These are phyloP conservation scores for Smittium culicis DNA, from an alignment of 371 early-diverging fungal species.

Conservation along the genomic window DNA sequence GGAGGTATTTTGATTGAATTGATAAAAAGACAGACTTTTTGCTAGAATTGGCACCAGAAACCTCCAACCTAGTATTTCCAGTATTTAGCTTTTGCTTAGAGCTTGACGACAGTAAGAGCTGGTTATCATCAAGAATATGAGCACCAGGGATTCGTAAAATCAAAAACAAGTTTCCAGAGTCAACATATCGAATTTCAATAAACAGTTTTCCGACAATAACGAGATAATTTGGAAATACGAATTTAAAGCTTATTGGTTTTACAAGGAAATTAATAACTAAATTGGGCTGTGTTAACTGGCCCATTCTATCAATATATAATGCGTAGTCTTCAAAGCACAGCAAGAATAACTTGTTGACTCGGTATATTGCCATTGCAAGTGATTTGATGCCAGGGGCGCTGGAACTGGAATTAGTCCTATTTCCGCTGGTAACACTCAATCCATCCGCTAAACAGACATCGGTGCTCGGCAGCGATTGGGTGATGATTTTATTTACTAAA, in stretches of 20 bases:
- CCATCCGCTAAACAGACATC: constrained; percentile 12
- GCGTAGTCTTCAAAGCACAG: constrained; percentile 30
- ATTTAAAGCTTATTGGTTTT: constrained; percentile 47
- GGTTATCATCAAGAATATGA: background rate
- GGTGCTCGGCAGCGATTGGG: constrained; percentile 7
- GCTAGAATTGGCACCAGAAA: background rate
- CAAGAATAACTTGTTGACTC: constrained; percentile 39
- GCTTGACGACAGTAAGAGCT: background rate
- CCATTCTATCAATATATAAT: constrained; percentile 30
- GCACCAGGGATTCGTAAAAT: constrained; percentile 17
- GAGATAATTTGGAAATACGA: constrained; percentile 56
- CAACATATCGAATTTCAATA: constrained; percentile 74
- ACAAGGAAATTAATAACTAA: constrained; percentile 60
- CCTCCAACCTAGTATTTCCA: background rate
- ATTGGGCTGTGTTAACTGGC: constrained; percentile 25
- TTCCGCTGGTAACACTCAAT: constrained; percentile 65
- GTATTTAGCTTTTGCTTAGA: background rate
- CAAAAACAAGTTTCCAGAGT: constrained; percentile 39
- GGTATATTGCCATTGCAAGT: constrained; percentile 58
- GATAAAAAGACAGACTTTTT: background rate
- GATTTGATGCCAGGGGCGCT: constrained; percentile 39
- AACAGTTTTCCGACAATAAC: constrained; percentile 75
- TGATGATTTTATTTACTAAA: constrained; percentile 3
- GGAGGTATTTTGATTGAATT: background rate
- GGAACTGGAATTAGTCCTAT: constrained; percentile 56